phyloP scores from a whole-genome alignment of 75 land plant species.

The Cryptomeria japonica region DNA sequence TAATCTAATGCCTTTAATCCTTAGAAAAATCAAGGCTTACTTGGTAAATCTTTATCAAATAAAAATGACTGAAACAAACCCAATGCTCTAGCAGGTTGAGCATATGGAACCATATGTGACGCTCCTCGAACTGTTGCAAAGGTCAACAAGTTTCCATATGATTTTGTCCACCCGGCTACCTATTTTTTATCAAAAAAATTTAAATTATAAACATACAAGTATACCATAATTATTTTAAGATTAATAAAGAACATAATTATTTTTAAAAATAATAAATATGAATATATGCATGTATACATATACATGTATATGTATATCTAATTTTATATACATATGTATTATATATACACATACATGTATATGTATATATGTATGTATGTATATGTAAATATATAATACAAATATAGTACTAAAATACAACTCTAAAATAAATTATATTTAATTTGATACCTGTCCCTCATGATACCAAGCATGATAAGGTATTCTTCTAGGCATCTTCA shows the following conservation, averaged over 20 bases:
- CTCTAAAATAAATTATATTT: neutral
- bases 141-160: conserved; percentile 27
- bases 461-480: conserved; percentile 90
- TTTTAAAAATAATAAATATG: neutral
- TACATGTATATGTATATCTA: no score
- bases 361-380: no score
- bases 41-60: conserved; percentile 8
- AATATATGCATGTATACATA: no score
- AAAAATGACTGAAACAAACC: conserved; percentile 25
- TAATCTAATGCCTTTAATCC: no score
- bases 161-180: conserved; percentile 39
- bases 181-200: neutral
- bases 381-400: no score
- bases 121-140: conserved; percentile 52
- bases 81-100: conserved; percentile 35
- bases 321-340: no score
- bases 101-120: conserved; percentile 42
- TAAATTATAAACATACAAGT: neutral
- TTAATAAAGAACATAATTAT: neutral
- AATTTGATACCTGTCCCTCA: conserved; percentile 54
- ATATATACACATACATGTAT: no score
- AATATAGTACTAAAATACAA: neutral
- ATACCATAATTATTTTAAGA: neutral
- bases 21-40: neutral
- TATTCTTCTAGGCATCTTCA: conserved; percentile 48